A percentile compares a stretch with the other conserved stretches of the same genome.
These are phyloP conservation scores for Astragalus glycyphyllos DNA, from an alignment of 306 rosid species.

Conservation along the genomic window DNA sequence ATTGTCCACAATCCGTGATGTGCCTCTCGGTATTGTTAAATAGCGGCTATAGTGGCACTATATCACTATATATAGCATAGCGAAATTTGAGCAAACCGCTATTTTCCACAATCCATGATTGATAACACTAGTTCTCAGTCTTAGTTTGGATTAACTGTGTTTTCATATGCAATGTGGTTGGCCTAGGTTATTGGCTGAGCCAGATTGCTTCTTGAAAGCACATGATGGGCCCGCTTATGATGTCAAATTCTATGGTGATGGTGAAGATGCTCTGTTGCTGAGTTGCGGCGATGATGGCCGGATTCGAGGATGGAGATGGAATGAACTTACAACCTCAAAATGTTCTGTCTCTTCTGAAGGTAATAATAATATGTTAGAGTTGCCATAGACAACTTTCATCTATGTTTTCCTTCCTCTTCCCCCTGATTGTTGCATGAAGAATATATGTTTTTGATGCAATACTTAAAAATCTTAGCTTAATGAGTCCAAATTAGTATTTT, in stretches of 20 bases:
- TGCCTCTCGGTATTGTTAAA: too few species aligned
- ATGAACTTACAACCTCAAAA: slow-evolving; percentile 55
- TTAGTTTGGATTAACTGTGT: slow-evolving; percentile 37
- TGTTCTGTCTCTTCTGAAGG: slow-evolving; percentile 62
- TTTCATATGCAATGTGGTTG: slow-evolving; percentile 45
- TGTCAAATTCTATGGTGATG: slow-evolving; percentile 73
- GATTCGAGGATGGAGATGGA: slow-evolving; percentile 92
- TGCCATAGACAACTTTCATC: slow-evolving; percentile 19
- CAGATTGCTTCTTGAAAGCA: slow-evolving; percentile 69
- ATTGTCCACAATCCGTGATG: too few species aligned
- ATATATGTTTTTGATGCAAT: background rate
- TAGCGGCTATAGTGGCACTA: too few species aligned
- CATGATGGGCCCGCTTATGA: slow-evolving; percentile 90
- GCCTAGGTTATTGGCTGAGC: slow-evolving; percentile 67
- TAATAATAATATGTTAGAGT: slow-evolving; percentile 37
- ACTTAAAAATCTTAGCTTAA: slow-evolving; percentile 22
- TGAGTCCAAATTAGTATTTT: slow-evolving; percentile 13
- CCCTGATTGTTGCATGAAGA: slow-evolving; percentile 10
- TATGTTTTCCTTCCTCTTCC: background rate
- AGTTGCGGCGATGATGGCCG: slow-evolving; percentile 98
- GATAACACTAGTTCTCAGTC: background rate
- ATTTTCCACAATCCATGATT: too few species aligned
- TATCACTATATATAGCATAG: too few species aligned
- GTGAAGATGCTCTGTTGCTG: slow-evolving; percentile 65
- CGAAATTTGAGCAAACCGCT: too few species aligned